Percentiles rank a stretch among this genome's conserved stretches.
These are phyloP conservation scores for Lineolata rhizophorae DNA, from an alignment of 495 filamentous ascomycete species.

Conservation along the genomic window DNA sequence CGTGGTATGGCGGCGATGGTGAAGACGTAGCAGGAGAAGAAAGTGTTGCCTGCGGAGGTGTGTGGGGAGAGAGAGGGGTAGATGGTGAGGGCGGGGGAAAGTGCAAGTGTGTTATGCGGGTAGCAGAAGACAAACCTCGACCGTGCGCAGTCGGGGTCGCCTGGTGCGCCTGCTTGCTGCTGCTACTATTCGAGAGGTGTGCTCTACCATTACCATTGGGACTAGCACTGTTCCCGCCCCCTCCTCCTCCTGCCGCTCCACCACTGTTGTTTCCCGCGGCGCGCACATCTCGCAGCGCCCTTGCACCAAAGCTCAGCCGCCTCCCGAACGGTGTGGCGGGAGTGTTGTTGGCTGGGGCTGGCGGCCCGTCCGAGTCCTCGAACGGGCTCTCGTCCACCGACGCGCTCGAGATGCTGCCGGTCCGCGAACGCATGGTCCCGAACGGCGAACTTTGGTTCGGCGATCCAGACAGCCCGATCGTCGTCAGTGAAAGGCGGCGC, in stretches of 20 bases:
- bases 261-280: too few relatives aligned
- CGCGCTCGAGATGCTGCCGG: conserved; percentile 48
- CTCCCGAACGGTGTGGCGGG: conserved; percentile 59
- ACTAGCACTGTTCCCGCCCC: conserved; percentile 13
- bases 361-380: conserved; percentile 47
- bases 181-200: conserved; percentile 5
- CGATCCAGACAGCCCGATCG: conserved; percentile 63
- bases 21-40: too few relatives aligned
- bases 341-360: conserved; percentile 7
- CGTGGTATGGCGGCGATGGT: too few relatives aligned
- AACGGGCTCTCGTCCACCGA: conserved; percentile 71
- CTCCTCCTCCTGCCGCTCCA: conserved; percentile 19
- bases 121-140: conserved; percentile 22
- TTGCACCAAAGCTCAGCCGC: conserved; percentile 77
- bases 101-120: conserved; percentile 8
- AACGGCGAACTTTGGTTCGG: conserved; percentile 39
- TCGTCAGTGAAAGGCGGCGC: conserved; percentile 73
- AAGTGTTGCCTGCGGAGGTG: not conserved
- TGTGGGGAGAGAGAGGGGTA: conserved; percentile 1
- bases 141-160: conserved; percentile 23
- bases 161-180: conserved; percentile 11
- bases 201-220: conserved; percentile 18
- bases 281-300: conserved; percentile 56
- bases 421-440: conserved; percentile 31
- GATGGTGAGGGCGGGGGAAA: conserved; percentile 3